phyloP scores from a whole-genome alignment of 257 asterid species.

The Gardenia jasminoides region DNA sequence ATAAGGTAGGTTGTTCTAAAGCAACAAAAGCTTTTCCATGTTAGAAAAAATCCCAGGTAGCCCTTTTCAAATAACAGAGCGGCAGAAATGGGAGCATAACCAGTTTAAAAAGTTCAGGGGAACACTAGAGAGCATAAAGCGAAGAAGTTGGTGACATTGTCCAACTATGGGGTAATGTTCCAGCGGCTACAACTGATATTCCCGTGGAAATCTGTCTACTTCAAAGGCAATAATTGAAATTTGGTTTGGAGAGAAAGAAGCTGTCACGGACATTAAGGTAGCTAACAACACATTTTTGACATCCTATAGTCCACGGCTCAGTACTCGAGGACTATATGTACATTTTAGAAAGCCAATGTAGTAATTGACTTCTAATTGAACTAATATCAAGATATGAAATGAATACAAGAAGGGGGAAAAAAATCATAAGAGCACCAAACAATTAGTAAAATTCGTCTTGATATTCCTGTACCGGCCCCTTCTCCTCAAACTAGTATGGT shows the following conservation, averaged over 20 bases:
- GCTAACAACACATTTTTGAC: background rate
- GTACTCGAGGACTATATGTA: conserved; percentile 44
- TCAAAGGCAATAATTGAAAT: background rate
- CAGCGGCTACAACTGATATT: background rate
- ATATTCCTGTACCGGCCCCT: background rate
- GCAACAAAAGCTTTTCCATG: background rate
- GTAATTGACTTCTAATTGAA: conserved; percentile 29
- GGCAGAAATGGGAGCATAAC: background rate
- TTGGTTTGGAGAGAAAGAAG: background rate
- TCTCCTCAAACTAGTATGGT: conserved; percentile 28
- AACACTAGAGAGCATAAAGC: background rate
- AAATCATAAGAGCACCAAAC: background rate
- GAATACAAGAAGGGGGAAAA: conserved; percentile 17
- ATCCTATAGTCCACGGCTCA: conserved; percentile 28
- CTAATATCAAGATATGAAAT: conserved; percentile 21
- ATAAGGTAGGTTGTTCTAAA: background rate
- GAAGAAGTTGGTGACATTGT: background rate
- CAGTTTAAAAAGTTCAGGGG: background rate
- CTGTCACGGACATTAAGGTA: background rate
- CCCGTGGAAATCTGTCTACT: background rate
- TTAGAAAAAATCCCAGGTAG: background rate
- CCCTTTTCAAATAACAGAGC: background rate
- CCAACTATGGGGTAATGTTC: background rate
- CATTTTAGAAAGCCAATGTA: conserved; percentile 32
- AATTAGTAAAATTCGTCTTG: background rate